These are phyloP conservation scores for Dunaliella primolecta DNA, from an alignment of 139 green algal species.

Conservation along the genomic window DNA sequence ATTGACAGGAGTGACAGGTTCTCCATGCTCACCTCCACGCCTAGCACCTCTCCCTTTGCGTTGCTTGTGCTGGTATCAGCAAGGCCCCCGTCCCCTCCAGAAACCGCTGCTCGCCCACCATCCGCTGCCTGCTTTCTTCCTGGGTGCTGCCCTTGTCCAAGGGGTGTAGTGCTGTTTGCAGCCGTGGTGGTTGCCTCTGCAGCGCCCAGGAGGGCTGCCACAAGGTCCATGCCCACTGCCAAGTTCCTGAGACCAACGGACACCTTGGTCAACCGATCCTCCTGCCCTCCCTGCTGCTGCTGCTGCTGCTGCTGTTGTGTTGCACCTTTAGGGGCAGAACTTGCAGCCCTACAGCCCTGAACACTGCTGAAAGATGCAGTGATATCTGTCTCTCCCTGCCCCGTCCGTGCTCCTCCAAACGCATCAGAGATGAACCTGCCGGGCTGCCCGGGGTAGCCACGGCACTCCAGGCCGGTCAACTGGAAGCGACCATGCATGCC, in stretches of 20 bases:
- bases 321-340: too few species aligned
- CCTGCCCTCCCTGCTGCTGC: too few species aligned
- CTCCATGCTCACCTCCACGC: background rate
- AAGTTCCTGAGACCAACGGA: background rate
- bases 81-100: background rate
- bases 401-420: background rate
- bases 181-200: background rate
- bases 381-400: background rate
- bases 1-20: background rate
- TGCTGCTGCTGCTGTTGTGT: background rate
- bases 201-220: background rate
- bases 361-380: background rate
- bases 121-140: background rate
- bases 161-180: background rate
- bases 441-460: background rate
- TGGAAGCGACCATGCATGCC: background rate
- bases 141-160: too few species aligned
- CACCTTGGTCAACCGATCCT: too few species aligned
- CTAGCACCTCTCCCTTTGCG: background rate
- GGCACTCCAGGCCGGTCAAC: background rate
- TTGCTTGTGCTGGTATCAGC: background rate
- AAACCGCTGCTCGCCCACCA: background rate
- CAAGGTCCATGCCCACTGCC: background rate
- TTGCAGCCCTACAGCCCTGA: too few species aligned
- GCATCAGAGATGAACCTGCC: background rate